Evolutionary conservation across 768 basidiomycete species (phyloP), one percentile per base, ranked within the genome.

Genomic region (Suillus luteus): DNA sequence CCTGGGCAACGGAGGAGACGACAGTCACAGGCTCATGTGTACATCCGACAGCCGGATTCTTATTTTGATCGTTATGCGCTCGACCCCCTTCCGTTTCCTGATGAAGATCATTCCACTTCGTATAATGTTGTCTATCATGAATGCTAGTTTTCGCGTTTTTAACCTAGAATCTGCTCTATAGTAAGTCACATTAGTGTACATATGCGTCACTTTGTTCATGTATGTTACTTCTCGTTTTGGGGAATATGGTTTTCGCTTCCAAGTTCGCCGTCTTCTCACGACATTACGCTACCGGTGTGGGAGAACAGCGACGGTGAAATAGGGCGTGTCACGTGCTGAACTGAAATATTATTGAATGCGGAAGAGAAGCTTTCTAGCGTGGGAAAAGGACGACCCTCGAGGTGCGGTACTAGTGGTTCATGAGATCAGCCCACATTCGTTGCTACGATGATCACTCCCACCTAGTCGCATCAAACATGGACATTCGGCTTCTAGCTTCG

Each of bases 21-120:
- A 19, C 82, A 81, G 63, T 71, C 85, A 61, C 78, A 72, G 43
- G 81, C 83, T 61, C 85, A 86, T 70, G 83, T 92, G 63, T 90
- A 86, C 76, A 81, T 86, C 74, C 83, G 84, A 70, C 78, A 80
- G 71, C 85, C 78, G 43, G 78, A 86, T 76, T 80, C 83, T 49
- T 86, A 82, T 69, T 85, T 87, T 76, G 84, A 84, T 71, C 82
- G 82, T 43, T 89, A 88, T 67, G 86, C 89, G 75, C 78, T 88
- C 73, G 89, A 91, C 69, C 85, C 89, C 43, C 83, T 90, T 62
- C 89, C 91, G 54, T 91, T 89, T 71, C 82, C 86, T 69, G 79
- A 83, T 69, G 80, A 81, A 74, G 79, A 81, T 71, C 69, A 69
- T 69, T 73, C 77, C 74, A 79, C 67, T 68, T 76, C 82, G 68